Conservation (phyloP, 2,329 filamentous ascomycete genomes). For the Sporothrix curviconia region DNA sequence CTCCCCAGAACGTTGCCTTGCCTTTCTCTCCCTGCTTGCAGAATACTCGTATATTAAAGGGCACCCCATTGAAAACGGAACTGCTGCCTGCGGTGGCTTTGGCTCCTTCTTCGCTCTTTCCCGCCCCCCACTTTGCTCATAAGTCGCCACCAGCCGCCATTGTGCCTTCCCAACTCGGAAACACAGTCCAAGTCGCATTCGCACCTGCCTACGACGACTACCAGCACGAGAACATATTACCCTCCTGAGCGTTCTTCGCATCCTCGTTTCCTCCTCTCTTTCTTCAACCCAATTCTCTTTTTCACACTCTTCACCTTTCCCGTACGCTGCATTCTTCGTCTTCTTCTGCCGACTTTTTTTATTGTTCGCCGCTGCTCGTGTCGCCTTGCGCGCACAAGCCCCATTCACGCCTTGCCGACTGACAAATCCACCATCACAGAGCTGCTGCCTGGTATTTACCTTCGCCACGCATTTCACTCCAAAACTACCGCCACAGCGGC, state of each 20-base stretch:
- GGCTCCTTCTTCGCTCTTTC: not conserved
- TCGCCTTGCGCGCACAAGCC: not conserved
- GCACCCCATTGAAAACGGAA: not conserved
- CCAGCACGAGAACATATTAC: not conserved
- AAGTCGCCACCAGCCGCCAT: constrained; percentile 14
- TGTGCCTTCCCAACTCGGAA: constrained; percentile 19
- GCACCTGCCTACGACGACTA: not conserved
- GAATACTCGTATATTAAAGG: not conserved
- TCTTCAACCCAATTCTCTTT: too few species aligned
- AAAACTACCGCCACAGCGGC: too few species aligned
- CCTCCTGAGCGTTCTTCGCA: too few species aligned
- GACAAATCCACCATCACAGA: constrained; percentile 7
- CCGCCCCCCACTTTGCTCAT: constrained; percentile 9
- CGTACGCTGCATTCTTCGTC: too few species aligned
- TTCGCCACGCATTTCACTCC: constrained; percentile 12
- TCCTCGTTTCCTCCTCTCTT: not conserved
- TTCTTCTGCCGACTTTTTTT: too few species aligned
- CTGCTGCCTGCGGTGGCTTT: not conserved
- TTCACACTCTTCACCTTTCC: too few species aligned
- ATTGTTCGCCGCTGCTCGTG: not conserved
- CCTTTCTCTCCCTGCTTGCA: not conserved
- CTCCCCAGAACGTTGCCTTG: not conserved
- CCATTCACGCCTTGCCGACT: not conserved
- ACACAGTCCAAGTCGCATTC: not conserved
- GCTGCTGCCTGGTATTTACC: constrained; percentile 18